Percentiles rank a stretch among this genome's conserved stretches.
phyloP scores from a whole-genome alignment of 805 yeast genomes.

The Ogataea ganodermae region DNA sequence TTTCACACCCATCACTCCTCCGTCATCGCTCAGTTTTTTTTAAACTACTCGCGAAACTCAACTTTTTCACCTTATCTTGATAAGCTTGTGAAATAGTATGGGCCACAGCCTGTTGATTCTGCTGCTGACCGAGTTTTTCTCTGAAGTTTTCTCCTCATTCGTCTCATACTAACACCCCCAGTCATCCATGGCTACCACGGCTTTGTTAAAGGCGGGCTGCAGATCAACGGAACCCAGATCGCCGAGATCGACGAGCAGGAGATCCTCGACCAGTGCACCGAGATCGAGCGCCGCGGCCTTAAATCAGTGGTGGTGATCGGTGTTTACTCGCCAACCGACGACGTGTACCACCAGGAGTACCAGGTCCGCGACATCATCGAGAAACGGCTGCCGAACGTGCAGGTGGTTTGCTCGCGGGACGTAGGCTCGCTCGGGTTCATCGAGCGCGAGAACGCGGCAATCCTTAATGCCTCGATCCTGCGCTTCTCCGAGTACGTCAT shows the following conservation, averaged over 20 bases:
- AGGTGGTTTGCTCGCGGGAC: slow-evolving; percentile 40
- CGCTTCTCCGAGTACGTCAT: slow-evolving; percentile 44
- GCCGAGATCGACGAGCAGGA: slow-evolving; percentile 33
- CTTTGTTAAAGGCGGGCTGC: slow-evolving; percentile 41
- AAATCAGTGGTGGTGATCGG: slow-evolving; percentile 42
- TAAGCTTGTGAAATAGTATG: too few relatives aligned
- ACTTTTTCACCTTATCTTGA: too few relatives aligned
- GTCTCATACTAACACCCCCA: slow-evolving; percentile 1
- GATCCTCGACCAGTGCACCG: slow-evolving; percentile 13
- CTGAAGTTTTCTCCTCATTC: neutral
- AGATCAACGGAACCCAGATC: slow-evolving; percentile 42
- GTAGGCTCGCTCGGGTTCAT: slow-evolving; percentile 45
- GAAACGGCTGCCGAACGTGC: slow-evolving; percentile 34
- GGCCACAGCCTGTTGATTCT: too few relatives aligned
- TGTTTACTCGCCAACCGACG: slow-evolving; percentile 37
- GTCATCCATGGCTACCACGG: slow-evolving; percentile 39
- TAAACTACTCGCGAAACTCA: too few relatives aligned
- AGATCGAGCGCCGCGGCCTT: slow-evolving; percentile 37
- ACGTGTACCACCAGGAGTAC: slow-evolving; percentile 40
- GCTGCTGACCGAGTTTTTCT: too few relatives aligned
- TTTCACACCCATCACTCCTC: too few relatives aligned
- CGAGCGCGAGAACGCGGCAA: slow-evolving; percentile 49
- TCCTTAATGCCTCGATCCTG: slow-evolving; percentile 46
- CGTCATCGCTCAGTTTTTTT: too few relatives aligned
- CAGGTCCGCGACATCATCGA: slow-evolving; percentile 35